Percentiles rank a stretch among this genome's conserved stretches.
Conservation (phyloP, 169 alveolate species). For the Sarcocystis neurona region DNA sequence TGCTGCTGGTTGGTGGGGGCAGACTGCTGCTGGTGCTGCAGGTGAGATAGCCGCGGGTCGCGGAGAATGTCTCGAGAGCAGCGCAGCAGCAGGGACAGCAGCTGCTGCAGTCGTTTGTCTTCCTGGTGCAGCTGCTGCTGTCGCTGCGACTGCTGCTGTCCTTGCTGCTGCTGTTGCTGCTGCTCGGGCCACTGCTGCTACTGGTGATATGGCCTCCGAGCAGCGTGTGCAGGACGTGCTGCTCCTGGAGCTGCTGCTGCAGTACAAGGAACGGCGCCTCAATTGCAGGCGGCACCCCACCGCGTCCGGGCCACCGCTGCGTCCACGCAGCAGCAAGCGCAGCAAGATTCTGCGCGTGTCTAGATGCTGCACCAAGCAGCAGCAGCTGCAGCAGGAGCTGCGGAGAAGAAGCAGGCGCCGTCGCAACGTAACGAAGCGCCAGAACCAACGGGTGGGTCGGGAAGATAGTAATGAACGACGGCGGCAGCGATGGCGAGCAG, state of each 20-base stretch:
- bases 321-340: conserved; percentile 3
- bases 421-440: conserved; percentile 52
- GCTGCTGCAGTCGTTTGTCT: conserved; percentile 34
- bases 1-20: too few species aligned
- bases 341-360: background rate
- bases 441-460: conserved; percentile 57
- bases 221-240: too few species aligned
- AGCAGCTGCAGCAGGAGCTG: conserved; percentile 62
- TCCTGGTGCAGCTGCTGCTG: background rate
- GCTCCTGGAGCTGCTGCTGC: too few species aligned
- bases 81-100: conserved; percentile 40
- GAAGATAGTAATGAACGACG: conserved; percentile 45
- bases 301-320: background rate
- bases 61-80: too few species aligned
- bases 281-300: conserved; percentile 16
- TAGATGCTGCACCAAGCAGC: conserved; percentile 21
- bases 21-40: background rate
- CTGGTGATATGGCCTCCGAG: too few species aligned
- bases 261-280: background rate
- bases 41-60: too few species aligned
- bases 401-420: conserved; percentile 51
- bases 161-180: background rate
- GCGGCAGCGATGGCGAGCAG: conserved; percentile 52
- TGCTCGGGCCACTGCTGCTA: background rate
- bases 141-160: background rate